Evolutionary conservation across 108 stramenopile species (phyloP), one percentile per base, ranked within the genome.

Genomic region (Conticribra guillardii): DNA sequence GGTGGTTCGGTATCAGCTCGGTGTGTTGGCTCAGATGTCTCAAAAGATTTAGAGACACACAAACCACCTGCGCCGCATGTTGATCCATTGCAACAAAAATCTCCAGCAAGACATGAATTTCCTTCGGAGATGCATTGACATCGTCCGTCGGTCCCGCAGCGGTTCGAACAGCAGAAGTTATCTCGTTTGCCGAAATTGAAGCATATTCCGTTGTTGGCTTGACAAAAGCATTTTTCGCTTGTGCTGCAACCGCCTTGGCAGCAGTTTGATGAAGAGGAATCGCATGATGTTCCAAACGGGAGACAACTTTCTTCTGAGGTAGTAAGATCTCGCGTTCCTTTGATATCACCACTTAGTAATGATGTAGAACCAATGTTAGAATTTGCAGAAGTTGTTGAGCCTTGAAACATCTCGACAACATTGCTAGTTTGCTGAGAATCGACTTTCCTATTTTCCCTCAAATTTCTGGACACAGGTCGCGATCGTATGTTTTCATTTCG

Each of bases 161-260:
- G 37, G 27, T 69, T 69, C 15, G 55, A 58, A 26, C 68, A 59
- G 45, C 68, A 69, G 22, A 69, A 69, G 24, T 31, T 32, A 22
- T 69, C 68, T 69, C n/a, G 21, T 37, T 47, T 29, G 1, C 68
- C 68, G 7, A 22, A 3, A 30, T 69, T 69, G 47, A 69, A 69
- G 29, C 68, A 69, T 57, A 59, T 4, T 14, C 68, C 68, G 22
- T 54, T 37, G 45, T 69, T 69, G 3, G n/a, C 28, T 60, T 69
- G 68, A 34, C 58, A 69, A 27, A 45, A 59, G 46, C 68, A 69
- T 24, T 22, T 56, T 8, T 59, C 24, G 0, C 37, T 47, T 19
- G 68, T 23, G 27, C 27, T 69, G 17, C 68, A 69, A 19, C 68
- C 68, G 21, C 68, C 68, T 51, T 69, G 56, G 28, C 68, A 69